Conservation (phyloP, 2,329 filamentous ascomycete species). For the Anthostomella pinea region DNA sequence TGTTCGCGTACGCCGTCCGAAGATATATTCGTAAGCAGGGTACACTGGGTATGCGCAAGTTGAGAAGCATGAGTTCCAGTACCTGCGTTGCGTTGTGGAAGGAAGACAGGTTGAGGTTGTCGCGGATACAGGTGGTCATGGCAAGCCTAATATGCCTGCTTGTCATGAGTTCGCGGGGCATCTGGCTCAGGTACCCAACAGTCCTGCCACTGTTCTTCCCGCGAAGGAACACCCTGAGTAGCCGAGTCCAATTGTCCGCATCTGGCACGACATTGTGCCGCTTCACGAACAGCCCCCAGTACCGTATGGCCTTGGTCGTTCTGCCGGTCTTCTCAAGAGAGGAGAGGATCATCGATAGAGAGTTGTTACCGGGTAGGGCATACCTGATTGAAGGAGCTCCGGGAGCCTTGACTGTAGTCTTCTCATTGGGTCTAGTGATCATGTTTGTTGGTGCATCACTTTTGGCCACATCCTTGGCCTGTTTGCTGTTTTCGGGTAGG, state of each 20-base stretch:
- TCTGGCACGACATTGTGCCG: constrained; percentile 67
- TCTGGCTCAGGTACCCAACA: constrained; percentile 54
- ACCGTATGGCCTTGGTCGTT: constrained; percentile 62
- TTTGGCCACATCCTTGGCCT: not conserved
- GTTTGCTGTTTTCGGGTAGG: constrained; percentile 2
- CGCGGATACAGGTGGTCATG: constrained; percentile 69
- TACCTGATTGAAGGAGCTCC: constrained; percentile 27
- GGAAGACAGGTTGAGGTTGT: constrained; percentile 71
- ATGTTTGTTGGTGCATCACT: constrained; percentile 1
- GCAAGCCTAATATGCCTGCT: constrained; percentile 66
- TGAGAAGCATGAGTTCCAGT: constrained; percentile 59
- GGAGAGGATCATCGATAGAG: constrained; percentile 67
- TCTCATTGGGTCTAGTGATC: not conserved
- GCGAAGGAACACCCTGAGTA: constrained; percentile 64
- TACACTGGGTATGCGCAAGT: constrained; percentile 46
- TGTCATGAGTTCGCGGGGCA: constrained; percentile 45
- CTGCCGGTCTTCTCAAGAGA: constrained; percentile 60
- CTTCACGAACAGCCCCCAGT: constrained; percentile 73
- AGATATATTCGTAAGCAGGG: constrained; percentile 54
- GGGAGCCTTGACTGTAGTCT: constrained; percentile 12
- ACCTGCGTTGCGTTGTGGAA: constrained; percentile 64
- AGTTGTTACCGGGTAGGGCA: constrained; percentile 50
- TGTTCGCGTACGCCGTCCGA: constrained; percentile 49
- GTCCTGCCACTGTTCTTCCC: constrained; percentile 64
- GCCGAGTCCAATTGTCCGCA: constrained; percentile 63